Base-by-base conservation (phyloP, 495 filamentous ascomycete genomes). In the Xylaria bambusicola region DNA sequence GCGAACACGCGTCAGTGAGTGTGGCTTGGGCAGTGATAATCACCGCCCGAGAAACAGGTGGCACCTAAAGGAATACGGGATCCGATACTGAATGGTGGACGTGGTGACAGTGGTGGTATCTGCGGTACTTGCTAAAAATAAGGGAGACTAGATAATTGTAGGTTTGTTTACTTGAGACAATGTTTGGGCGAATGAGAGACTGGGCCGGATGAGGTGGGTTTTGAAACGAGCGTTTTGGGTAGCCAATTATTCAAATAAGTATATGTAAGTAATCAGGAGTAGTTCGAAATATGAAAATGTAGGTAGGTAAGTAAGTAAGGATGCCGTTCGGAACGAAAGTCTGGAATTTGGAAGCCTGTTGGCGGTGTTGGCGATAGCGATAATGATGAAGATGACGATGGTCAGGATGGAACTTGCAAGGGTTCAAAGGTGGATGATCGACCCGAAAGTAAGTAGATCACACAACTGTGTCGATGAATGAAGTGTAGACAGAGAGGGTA, bases 1-100 rank as follows among this genome's bases (percentile, higher is more conserved):
- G 61, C 44, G 23, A 62, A 49, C 62, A 66, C 66, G 64, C 64
- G 66, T 67, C 62, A 67, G 59, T 52, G 60, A 21, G 2, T 58
- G 61, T 65, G 65, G 63, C 62, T n/a, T 68, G 65, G 55, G 65
- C 57, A 59, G 47, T 17, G 27, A 48, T 29, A 49, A 44, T 52
- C 48, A 52, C 48, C 48, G 57, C 48, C 57, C 57, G 21, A 52
- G 33, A 38, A 41, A 13, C 20, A 45, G 38, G 18, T 18, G 29
- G 29, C 13, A 33, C 29, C n/a, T n/a, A n/a, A n/a, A n/a, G n/a
- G n/a, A 38, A 38, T 38, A 38, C 6, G 36, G 38, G 50, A 13
- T 27, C 50, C n/a, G 35, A 29, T 20, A 35, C 15, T 40, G 50
- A 40, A 42, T 27, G 35, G 50, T 27, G 50, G 50, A 27, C 23